A percentile compares a stretch with the other conserved stretches of the same genome.
These are phyloP conservation scores for Chaetomium olivaceum DNA, from an alignment of 2,329 filamentous ascomycete genomes.

Conservation along the genomic window DNA sequence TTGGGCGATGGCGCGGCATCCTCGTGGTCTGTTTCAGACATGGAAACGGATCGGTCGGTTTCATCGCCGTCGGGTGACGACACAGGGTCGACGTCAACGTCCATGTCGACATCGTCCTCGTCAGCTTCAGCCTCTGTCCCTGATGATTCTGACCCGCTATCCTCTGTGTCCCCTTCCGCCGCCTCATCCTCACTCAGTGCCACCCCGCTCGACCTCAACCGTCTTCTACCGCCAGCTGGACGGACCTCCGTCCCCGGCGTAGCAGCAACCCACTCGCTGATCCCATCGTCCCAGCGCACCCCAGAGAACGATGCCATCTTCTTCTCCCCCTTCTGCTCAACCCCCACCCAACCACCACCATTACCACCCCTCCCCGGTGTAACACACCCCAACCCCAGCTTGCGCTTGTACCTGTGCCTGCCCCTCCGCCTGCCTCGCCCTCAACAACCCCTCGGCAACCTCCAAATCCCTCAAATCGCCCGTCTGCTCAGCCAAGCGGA, in stretches of 20 bases:
- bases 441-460: constrained; percentile 51
- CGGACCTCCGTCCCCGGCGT: constrained; percentile 22
- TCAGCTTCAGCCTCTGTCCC: not conserved
- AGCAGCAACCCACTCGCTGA: constrained; percentile 41
- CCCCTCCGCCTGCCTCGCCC: not conserved
- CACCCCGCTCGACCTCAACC: constrained; percentile 7
- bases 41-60: not conserved
- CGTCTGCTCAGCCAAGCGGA: constrained; percentile 54
- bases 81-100: not conserved
- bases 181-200: not conserved
- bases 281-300: constrained; percentile 42
- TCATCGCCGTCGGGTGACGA: not conserved
- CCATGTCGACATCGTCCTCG: not conserved
- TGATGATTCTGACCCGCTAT: not conserved
- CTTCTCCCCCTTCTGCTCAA: constrained; percentile 3
- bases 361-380: not conserved
- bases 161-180: not conserved
- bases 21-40: constrained; percentile 13
- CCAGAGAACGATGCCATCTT: constrained; percentile 29
- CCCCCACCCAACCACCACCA: not conserved
- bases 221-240: not conserved
- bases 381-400: not conserved
- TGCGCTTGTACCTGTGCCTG: not conserved
- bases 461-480: constrained; percentile 55
- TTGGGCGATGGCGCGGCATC: constrained; percentile 10